phyloP scores from a whole-genome alignment of 2,329 filamentous ascomycete species.

The Colletotrichum destructivum region DNA sequence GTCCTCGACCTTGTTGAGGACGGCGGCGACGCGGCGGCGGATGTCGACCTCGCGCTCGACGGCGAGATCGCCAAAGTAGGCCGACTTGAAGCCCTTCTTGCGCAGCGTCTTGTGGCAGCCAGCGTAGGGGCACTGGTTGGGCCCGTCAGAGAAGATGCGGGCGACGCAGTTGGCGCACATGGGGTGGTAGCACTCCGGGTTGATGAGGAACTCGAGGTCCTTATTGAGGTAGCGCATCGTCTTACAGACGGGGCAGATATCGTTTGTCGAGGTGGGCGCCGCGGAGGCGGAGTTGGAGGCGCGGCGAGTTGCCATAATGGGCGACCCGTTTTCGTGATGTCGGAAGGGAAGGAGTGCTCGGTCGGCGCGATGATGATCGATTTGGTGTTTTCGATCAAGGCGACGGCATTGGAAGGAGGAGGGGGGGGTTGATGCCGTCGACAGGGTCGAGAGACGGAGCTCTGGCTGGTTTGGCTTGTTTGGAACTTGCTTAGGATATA shows the following conservation, averaged over 20 bases:
- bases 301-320: conserved; percentile 33
- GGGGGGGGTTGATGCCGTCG: background rate
- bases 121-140: conserved; percentile 91
- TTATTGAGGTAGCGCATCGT: conserved; percentile 95
- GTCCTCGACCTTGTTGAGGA: conserved; percentile 91
- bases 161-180: conserved; percentile 98
- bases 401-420: background rate
- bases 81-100: conserved; percentile 85
- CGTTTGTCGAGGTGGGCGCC: conserved; percentile 58
- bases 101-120: conserved; percentile 90
- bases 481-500: background rate
- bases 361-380: background rate
- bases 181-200: conserved; percentile 98
- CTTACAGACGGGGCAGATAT: conserved; percentile 98
- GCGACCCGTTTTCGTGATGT: background rate
- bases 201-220: conserved; percentile 95
- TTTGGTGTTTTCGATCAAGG: background rate
- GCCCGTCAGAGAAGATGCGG: conserved; percentile 92
- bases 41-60: conserved; percentile 97
- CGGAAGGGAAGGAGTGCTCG: background rate
- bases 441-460: background rate
- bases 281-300: conserved; percentile 28
- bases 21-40: conserved; percentile 80
- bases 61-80: conserved; percentile 90
- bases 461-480: background rate